Evolutionary conservation across 768 basidiomycete species (phyloP).

Genomic region (Russula sp.): DNA sequence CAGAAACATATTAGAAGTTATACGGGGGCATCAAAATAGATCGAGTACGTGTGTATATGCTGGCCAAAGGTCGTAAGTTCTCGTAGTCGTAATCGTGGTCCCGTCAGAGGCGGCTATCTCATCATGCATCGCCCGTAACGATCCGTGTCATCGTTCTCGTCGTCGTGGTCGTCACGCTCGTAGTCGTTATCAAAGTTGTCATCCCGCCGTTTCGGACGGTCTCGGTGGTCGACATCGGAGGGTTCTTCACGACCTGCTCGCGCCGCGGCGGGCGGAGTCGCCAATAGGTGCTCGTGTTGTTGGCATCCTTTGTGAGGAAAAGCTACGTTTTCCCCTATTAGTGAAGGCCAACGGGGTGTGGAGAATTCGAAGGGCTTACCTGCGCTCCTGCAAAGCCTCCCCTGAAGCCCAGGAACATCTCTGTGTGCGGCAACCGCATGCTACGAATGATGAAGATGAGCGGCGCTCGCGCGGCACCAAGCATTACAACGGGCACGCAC

Average conservation of each 20-base stretch:
- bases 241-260: conserved; percentile 23
- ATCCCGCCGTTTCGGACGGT: conserved; percentile 11
- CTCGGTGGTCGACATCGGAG: conserved; percentile 16
- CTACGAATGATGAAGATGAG: not conserved
- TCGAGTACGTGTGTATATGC: not conserved
- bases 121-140: conserved; percentile 17
- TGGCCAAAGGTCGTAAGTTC: not conserved
- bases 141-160: conserved; percentile 22
- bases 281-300: conserved; percentile 21
- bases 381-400: conserved; percentile 18
- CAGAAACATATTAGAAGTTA: conserved; percentile 30
- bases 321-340: conserved; percentile 7
- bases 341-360: not conserved
- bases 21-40: not conserved
- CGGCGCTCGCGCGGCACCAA: not conserved
- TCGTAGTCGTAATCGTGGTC: not conserved
- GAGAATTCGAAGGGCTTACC: conserved; percentile 3
- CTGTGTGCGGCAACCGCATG: conserved; percentile 22
- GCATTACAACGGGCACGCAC: not conserved
- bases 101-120: not conserved
- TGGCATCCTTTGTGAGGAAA: conserved; percentile 18
- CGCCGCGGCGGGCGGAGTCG: conserved; percentile 18
- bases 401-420: conserved; percentile 18
- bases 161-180: conserved; percentile 20
- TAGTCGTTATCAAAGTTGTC: conserved; percentile 22